Base-by-base conservation (phyloP, 2,329 filamentous ascomycete genomes). In the Lasiodiplodia theobromae region DNA sequence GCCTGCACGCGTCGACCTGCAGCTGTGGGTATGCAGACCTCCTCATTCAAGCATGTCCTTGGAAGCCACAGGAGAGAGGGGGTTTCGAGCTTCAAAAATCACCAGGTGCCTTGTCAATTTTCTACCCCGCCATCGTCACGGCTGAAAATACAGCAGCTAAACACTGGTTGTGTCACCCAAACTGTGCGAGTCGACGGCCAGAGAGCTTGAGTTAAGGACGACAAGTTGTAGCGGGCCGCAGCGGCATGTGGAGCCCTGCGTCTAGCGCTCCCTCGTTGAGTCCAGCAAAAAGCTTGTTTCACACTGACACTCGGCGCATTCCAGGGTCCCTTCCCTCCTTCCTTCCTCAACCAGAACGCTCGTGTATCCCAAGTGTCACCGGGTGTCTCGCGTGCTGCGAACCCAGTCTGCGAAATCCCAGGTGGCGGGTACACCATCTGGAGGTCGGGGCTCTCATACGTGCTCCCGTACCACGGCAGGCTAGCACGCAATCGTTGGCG, bases 401-500 rank as follows among this genome's bases (percentile, higher is more conserved):
- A 11, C n/a, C 21, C n/a, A n/a, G 44, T 18, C 44, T 47, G 18
- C 40, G 6, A 21, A 47, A 21, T 8, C 4, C n/a, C n/a, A 47
- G 44, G 44, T 47, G 44, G 44, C 10, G 44, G 44, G 54, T 31
- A 34, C 52, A 3, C 28, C 23, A 56, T 56, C 7, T 37, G 5
- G 12, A 18, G 7, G 37, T 56, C 52, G 14, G 28, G 18, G 52
- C 16, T 54, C 16, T 28, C 25, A 31, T 31, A 28, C 52, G 21
- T 14, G 25, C 25, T 12, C 18, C 34, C 21, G 54, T 38, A 23
- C 54, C 23, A 31, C 31, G 8, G 16, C 34, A 0, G 31, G 28
- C 47, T 52, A 64, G 60, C 60, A 64, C 60, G 60, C 60, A 64
- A 64, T 64, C 23, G 44, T n/a, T 38, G 31, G 60, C 60, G 31